Conservation (phyloP, 1,284 basidiomycete genomes). For the Naganishia albida region DNA sequence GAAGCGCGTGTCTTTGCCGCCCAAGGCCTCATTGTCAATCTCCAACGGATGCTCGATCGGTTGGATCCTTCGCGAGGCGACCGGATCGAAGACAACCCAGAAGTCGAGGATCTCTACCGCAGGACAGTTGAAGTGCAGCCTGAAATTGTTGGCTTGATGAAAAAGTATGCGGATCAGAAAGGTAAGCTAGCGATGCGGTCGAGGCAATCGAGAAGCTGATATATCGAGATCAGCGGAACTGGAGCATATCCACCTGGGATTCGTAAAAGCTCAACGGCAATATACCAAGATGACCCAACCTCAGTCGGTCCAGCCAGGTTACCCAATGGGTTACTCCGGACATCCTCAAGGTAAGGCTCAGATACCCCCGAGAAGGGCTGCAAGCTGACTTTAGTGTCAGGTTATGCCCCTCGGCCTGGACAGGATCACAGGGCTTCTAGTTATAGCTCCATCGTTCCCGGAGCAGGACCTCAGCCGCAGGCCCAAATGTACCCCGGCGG, state of each 20-base stretch:
- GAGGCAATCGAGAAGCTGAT: constrained; percentile 5
- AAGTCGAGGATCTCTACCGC: constrained; percentile 92
- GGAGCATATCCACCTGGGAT: constrained; percentile 55
- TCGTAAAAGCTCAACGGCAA: constrained; percentile 52
- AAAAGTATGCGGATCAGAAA: constrained; percentile 92
- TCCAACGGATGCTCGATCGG: constrained; percentile 75
- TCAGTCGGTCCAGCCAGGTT: constrained; percentile 30
- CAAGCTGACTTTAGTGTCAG: not conserved
- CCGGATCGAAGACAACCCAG: constrained; percentile 89
- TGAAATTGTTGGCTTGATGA: constrained; percentile 93
- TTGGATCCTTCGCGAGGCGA: constrained; percentile 74
- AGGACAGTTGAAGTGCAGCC: constrained; percentile 83
- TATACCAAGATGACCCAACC: constrained; percentile 50
- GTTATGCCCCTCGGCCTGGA: constrained; percentile 35
- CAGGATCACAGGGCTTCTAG: constrained; percentile 32
- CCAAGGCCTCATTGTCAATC: constrained; percentile 74
- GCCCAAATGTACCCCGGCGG: constrained; percentile 23
- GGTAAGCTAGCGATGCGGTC: constrained; percentile 59
- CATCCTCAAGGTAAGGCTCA: constrained; percentile 7
- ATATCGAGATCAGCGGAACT: constrained; percentile 47
- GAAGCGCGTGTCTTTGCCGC: constrained; percentile 72
- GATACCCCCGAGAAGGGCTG: not conserved
- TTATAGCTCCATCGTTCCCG: constrained; percentile 20
- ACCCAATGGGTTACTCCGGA: constrained; percentile 18
- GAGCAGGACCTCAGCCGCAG: constrained; percentile 5